Evolutionary conservation across 2,329 filamentous ascomycete genomes (phyloP).

Genomic region (Fusarium sambucinum): DNA sequence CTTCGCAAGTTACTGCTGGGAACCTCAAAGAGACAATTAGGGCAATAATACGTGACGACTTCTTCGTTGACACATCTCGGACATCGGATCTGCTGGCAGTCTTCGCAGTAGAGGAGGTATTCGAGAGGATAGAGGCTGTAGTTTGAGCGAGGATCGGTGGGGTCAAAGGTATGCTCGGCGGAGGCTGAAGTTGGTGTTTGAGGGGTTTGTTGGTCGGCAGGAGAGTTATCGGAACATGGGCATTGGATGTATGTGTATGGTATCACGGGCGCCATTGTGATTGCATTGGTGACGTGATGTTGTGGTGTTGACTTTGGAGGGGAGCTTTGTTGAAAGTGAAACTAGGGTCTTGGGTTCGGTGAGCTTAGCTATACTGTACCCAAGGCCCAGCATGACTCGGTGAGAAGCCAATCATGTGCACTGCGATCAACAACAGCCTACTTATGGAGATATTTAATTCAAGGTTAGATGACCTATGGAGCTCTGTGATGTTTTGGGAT

Average conservation of each 20-base stretch:
- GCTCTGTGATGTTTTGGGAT: neutral
- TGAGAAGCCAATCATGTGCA: constrained; percentile 28
- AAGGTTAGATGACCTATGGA: neutral
- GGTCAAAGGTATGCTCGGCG: constrained; percentile 86
- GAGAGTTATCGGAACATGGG: constrained; percentile 68
- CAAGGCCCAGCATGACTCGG: constrained; percentile 3
- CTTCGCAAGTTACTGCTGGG: constrained; percentile 91
- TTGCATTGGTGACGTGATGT: constrained; percentile 44
- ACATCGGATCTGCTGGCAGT: constrained; percentile 96
- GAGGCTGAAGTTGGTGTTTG: constrained; percentile 56
- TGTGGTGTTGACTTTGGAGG: constrained; percentile 28
- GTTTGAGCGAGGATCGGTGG: constrained; percentile 83
- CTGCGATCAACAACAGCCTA: neutral
- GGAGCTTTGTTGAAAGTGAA: constrained; percentile 41
- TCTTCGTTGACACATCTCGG: constrained; percentile 93
- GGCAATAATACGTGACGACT: constrained; percentile 94
- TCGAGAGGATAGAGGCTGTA: constrained; percentile 95
- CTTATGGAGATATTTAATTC: neutral
- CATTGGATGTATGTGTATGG: constrained; percentile 77
- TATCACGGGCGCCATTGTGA: constrained; percentile 67
- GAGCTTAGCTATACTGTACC: constrained; percentile 18
- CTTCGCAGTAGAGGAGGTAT: constrained; percentile 94
- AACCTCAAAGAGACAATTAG: constrained; percentile 94
- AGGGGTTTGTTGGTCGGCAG: constrained; percentile 49
- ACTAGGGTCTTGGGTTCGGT: constrained; percentile 32